Percentiles rank a stretch among this genome's conserved stretches.
Conservation (phyloP, 192 early-diverging fungal species). For the Entomortierella parvispora region DNA sequence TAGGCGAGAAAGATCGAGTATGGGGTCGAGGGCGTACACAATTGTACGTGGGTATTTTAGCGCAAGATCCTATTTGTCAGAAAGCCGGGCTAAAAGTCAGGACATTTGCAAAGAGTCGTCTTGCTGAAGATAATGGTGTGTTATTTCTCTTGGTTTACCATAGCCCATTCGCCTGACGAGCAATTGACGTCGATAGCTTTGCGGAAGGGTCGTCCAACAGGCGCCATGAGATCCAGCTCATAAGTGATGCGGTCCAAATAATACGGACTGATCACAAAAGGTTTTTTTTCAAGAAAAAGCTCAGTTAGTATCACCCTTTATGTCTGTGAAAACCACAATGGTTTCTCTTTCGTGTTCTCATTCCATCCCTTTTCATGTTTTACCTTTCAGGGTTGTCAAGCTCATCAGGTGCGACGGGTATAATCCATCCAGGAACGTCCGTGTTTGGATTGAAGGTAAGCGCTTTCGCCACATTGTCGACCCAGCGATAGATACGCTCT, state of each 20-base stretch:
- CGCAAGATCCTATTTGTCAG: constrained; percentile 31
- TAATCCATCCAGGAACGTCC: constrained; percentile 33
- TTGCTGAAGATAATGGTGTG: too few species aligned
- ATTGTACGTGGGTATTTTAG: constrained; percentile 33
- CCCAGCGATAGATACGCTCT: constrained; percentile 29
- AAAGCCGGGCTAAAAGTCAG: background rate
- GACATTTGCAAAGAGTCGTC: background rate
- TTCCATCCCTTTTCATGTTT: background rate
- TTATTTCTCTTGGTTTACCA: constrained; percentile 12
- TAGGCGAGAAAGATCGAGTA: constrained; percentile 4
- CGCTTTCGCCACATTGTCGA: constrained; percentile 17
- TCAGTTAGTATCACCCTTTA: background rate
- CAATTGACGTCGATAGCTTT: constrained; percentile 49
- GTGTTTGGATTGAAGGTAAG: constrained; percentile 35
- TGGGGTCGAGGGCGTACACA: constrained; percentile 33
- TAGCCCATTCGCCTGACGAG: constrained; percentile 40
- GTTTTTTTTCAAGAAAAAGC: background rate
- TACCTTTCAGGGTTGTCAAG: constrained; percentile 29
- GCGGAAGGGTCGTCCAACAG: constrained; percentile 30
- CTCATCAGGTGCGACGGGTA: constrained; percentile 36
- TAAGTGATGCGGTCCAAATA: constrained; percentile 45
- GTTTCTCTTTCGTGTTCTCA: too few species aligned
- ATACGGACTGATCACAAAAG: constrained; percentile 12
- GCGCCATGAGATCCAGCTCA: constrained; percentile 43
- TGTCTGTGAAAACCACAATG: too few species aligned